These are phyloP conservation scores for Verticillium zaregamsianum DNA, from an alignment of 2,329 filamentous ascomycete genomes.

Conservation along the genomic window DNA sequence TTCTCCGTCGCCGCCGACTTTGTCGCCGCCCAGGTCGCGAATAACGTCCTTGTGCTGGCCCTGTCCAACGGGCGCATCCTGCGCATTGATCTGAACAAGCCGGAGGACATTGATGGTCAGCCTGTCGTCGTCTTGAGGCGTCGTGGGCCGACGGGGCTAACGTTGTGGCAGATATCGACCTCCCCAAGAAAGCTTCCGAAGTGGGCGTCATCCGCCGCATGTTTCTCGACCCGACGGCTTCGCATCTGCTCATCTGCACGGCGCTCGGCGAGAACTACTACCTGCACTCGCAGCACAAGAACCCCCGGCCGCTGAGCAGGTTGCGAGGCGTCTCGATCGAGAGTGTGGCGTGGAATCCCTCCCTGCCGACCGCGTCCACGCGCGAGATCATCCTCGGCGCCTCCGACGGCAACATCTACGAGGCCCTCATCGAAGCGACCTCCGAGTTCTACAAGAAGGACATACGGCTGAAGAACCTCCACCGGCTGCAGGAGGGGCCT, in stretches of 20 bases:
- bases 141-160: constrained; percentile 5
- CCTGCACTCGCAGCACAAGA: constrained; percentile 88
- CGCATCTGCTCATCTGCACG: constrained; percentile 88
- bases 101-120: constrained; percentile 88
- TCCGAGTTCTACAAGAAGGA: constrained; percentile 94
- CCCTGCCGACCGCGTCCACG: constrained; percentile 86
- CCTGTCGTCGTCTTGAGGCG: constrained; percentile 8
- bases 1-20: constrained; percentile 95
- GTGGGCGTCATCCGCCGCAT: constrained; percentile 89
- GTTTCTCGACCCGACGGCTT: constrained; percentile 96
- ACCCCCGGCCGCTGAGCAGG: constrained; percentile 75
- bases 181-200: constrained; percentile 89
- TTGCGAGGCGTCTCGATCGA: constrained; percentile 86
- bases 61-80: constrained; percentile 89
- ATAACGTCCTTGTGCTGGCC: constrained; percentile 92
- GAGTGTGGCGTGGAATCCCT: constrained; percentile 91
- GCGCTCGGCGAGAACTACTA: constrained; percentile 95
- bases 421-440: constrained; percentile 89
- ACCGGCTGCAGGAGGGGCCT: constrained; percentile 76
- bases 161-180: constrained; percentile 74
- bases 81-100: constrained; percentile 88
- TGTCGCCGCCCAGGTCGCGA: constrained; percentile 92
- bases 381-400: constrained; percentile 89
- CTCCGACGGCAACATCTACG: constrained; percentile 92
- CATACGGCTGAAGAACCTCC: constrained; percentile 81